Base-by-base conservation (phyloP, 371 early-diverging fungal species). In the Mortierella sp. region DNA sequence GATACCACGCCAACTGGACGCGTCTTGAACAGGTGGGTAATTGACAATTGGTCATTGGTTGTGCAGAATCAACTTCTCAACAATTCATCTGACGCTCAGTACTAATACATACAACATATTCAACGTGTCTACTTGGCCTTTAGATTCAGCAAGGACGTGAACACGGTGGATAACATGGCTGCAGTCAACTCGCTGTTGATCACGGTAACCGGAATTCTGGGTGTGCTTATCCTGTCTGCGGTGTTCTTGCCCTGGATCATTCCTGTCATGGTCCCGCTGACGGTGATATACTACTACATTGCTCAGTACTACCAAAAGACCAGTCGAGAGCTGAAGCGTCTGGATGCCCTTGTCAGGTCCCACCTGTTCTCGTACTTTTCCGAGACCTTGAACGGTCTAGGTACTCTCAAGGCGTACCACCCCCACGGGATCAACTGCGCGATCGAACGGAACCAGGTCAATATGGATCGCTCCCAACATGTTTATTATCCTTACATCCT, bases 81-180 rank as follows among this genome's bases (percentile, higher is more conserved):
- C n/a, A n/a, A n/a, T n/a, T n/a, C n/a, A n/a, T n/a, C n/a, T n/a
- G n/a, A n/a, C n/a, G n/a, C n/a, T n/a, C n/a, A n/a, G n/a, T n/a
- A n/a, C n/a, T n/a, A n/a, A n/a, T n/a, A n/a, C n/a, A n/a, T n/a
- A n/a, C n/a, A n/a, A n/a, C n/a, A n/a, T n/a, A n/a, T n/a, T n/a
- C n/a, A n/a, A n/a, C n/a, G n/a, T n/a, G n/a, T n/a, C n/a, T n/a
- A n/a, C n/a, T 16, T 26, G 10, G 6, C 19, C 31, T 26, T 39
- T 45, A 80, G 80, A n/a, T 96, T 98, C 85, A 94, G 96, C 79
- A 94, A 95, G 67, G 97, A 99, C 86, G 90, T 96, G 66, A 91
- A 91, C 74, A 91, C 94, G 24, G 89, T 97, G 4, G 99, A 98
- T 82, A 91, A 79, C 72, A 80, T 90, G 66, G 86, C 82, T n/a